Evolutionary conservation across 2,329 filamentous ascomycete species (phyloP), one percentile per base, ranked within the genome.

Genomic region (Ophiocordyceps camponoti-saundersi): DNA sequence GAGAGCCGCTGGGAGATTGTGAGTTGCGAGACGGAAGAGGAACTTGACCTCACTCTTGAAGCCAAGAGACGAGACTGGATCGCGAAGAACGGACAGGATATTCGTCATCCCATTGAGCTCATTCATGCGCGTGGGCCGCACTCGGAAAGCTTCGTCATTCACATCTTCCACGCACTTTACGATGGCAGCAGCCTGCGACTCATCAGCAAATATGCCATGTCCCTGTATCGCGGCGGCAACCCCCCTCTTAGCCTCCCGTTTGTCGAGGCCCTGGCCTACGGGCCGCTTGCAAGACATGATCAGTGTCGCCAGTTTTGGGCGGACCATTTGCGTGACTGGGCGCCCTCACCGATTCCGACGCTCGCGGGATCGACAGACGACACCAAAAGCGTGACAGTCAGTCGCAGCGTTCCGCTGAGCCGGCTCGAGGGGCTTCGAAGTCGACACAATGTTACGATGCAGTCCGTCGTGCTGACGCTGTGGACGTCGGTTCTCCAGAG

Each of bases 111-210:
- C 0, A 58, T 82, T 5, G 67, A 78, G 46, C 51, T 79, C 2
- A 56, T 72, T 1, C 47, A 72, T 0, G 49, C 76, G 2, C 48
- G 53, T 1, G 44, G 56, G 6, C 46, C 48, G 0, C 52, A 51
- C 1, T 53, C 53, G 1, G 54, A 55, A 7, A 51, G 69, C 0
- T 61, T 94, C 30, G 62, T 70, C 2, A 55, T 94, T 2, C 73
- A 82, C 43, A 79, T 93, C 1, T 94, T 95, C 62, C 89, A 95
- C 58, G 87, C 76, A 0, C 61, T 95, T 0, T 95, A 95, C 54
- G 89, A 95, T 61, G 89, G 87, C 2, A 82, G 75, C 52, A 90
- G 87, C 50, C 72, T 94, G 39, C 70, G 73, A 2, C 60, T 86
- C 22, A 70, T 94, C 39, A 69, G 94, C 20, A 59, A 73, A 3